Conservation (phyloP, 495 filamentous ascomycete species). For the Aspergillus ellipticus region DNA sequence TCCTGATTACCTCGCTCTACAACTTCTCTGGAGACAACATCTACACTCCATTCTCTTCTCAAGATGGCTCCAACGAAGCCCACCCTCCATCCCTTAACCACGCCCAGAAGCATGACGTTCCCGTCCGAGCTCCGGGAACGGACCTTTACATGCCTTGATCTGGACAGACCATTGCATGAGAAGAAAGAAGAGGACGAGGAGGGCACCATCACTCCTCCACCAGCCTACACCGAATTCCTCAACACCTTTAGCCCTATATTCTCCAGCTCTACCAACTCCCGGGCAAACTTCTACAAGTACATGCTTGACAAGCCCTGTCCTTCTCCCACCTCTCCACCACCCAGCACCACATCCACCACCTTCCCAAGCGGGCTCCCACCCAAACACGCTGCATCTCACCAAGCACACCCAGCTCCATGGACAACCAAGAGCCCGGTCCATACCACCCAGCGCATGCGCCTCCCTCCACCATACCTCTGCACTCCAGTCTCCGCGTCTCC, state of each 20-base stretch:
- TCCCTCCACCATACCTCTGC: conserved; percentile 11
- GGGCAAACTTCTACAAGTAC: conserved; percentile 11
- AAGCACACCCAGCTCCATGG: neutral
- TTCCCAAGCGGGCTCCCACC: neutral
- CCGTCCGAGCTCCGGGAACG: conserved; percentile 18
- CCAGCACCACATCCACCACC: conserved; percentile 3
- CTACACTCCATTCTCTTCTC: neutral
- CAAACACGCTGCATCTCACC: neutral
- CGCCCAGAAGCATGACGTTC: conserved; percentile 13
- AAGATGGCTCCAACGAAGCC: conserved; percentile 16
- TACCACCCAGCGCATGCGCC: conserved; percentile 7
- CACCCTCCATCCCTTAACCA: conserved; percentile 13
- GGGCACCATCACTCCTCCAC: conserved; percentile 11
- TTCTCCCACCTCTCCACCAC: conserved; percentile 9
- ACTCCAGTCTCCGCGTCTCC: conserved; percentile 8
- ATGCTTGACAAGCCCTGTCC: conserved; percentile 9
- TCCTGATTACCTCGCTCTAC: conserved; percentile 2
- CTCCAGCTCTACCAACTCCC: neutral
- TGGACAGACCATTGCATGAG: neutral
- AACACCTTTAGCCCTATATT: conserved; percentile 16
- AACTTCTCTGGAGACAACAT: neutral
- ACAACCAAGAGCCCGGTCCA: conserved; percentile 1
- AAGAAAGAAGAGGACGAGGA: conserved; percentile 1
- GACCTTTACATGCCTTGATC: conserved; percentile 4
- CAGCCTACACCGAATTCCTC: conserved; percentile 19